A percentile compares a stretch with the other conserved stretches of the same genome.
These are phyloP conservation scores for Gypsophila paniculata DNA, from an alignment of 179 eudicot species.

Conservation along the genomic window DNA sequence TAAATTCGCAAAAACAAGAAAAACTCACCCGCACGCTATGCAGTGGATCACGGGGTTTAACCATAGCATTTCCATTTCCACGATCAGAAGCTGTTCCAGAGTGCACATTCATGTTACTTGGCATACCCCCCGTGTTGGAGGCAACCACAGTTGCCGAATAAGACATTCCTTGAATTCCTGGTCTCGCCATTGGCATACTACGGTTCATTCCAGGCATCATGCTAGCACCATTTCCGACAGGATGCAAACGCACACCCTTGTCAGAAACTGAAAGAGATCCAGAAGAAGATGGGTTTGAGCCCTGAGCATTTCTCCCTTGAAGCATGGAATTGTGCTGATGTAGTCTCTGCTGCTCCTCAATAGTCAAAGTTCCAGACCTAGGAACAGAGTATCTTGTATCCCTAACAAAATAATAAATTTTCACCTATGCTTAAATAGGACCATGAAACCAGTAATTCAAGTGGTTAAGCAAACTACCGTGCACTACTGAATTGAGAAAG, in stretches of 20 bases:
- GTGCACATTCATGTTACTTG: conserved; percentile 41
- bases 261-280: conserved; percentile 65
- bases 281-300: conserved; percentile 46
- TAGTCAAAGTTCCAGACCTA: conserved; percentile 58
- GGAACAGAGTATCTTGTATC: conserved; percentile 63
- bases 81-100: conserved; percentile 59
- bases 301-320: conserved; percentile 62
- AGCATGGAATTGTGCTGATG: conserved; percentile 64
- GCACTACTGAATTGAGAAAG: conserved; percentile 45
- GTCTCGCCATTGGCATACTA: conserved; percentile 50
- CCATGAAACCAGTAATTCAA: conserved; percentile 2
- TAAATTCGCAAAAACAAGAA: background rate
- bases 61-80: conserved; percentile 46
- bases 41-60: conserved; percentile 66
- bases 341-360: conserved; percentile 83
- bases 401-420: conserved; percentile 28
- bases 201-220: conserved; percentile 55
- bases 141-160: conserved; percentile 55
- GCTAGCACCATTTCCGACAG: conserved; percentile 64
- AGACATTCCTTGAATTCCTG: conserved; percentile 68
- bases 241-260: conserved; percentile 57
- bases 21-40: conserved; percentile 66
- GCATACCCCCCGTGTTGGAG: conserved; percentile 26
- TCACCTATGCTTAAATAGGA: background rate
- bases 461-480: conserved; percentile 40